phyloP scores from a whole-genome alignment of 176 grass and related monocot species.

The Oropetium thomaeum region DNA sequence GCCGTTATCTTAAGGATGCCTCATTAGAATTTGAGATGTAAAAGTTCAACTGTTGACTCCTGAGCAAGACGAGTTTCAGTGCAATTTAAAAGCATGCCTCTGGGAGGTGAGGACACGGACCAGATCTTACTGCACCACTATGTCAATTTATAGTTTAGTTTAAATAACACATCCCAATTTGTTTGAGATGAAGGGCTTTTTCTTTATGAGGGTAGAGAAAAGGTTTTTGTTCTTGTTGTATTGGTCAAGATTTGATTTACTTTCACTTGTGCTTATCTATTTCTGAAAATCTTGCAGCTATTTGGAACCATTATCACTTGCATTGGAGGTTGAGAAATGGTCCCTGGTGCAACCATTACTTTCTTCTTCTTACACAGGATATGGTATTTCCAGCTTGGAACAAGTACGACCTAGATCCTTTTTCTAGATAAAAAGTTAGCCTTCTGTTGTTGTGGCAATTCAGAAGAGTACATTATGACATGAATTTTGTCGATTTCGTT shows the following conservation, averaged over 20 bases:
- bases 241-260: not conserved
- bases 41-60: not conserved
- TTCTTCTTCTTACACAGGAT: slow-evolving; percentile 97
- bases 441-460: slow-evolving; percentile 13
- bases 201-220: not conserved
- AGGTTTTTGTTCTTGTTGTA: not conserved
- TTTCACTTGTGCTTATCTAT: slow-evolving; percentile 14
- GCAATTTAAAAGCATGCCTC: slow-evolving; percentile 5
- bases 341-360: slow-evolving; percentile 92
- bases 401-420: slow-evolving; percentile 63
- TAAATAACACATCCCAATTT: not conserved
- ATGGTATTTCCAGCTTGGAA: slow-evolving; percentile 93
- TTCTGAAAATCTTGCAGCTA: slow-evolving; percentile 55
- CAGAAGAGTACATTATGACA: not conserved
- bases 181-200: not conserved
- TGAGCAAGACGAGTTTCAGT: not conserved
- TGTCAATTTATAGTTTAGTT: slow-evolving; percentile 1
- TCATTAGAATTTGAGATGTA: not conserved
- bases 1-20: not conserved
- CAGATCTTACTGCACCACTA: not conserved
- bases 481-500: not conserved
- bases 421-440: not conserved
- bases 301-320: slow-evolving; percentile 87
- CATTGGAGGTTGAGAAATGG: slow-evolving; percentile 88
- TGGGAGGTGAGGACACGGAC: not conserved